Conservation (phyloP, 1,284 basidiomycete genomes). For the Pterula multifida region DNA sequence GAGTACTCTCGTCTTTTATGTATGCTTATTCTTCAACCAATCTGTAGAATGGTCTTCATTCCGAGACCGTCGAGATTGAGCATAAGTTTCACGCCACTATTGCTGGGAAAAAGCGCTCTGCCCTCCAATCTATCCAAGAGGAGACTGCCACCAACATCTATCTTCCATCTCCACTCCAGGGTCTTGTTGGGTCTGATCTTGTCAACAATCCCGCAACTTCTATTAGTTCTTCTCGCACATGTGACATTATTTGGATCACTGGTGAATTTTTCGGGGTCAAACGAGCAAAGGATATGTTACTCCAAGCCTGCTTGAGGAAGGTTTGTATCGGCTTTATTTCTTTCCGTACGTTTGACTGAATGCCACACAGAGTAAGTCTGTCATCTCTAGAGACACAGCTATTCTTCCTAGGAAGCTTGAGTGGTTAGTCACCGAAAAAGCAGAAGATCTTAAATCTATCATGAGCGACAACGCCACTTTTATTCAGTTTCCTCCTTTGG, state of each 20-base stretch:
- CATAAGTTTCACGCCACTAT: conserved; percentile 91
- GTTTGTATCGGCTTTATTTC: conserved; percentile 27
- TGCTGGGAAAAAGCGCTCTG: conserved; percentile 79
- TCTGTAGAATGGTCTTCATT: conserved; percentile 72
- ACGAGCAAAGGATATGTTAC: conserved; percentile 89
- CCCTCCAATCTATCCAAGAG: conserved; percentile 90
- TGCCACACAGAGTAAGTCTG: conserved; percentile 65
- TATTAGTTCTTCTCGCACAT: conserved; percentile 32
- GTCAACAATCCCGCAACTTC: conserved; percentile 20
- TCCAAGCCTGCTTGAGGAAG: conserved; percentile 79
- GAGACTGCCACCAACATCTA: conserved; percentile 98
- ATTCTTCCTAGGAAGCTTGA: conserved; percentile 94
- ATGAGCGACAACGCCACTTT: conserved; percentile 97
- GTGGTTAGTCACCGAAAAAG: conserved; percentile 91
- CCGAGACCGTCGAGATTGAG: conserved; percentile 89
- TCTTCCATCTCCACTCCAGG: conserved; percentile 83
- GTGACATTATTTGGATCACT: conserved; percentile 89
- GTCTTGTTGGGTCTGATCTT: conserved; percentile 62
- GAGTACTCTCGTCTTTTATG: conserved; percentile 20
- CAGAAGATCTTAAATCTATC: conserved; percentile 82
- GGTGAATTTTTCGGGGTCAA: conserved; percentile 97
- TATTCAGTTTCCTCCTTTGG: conserved; percentile 87
- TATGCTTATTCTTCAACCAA: conserved; percentile 7
- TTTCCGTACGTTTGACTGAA: conserved; percentile 7
- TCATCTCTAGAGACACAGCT: conserved; percentile 88